Evolutionary conservation across 192 early-diverging fungal species (phyloP).

Genomic region (Gryganskiella cystojenkinii): DNA sequence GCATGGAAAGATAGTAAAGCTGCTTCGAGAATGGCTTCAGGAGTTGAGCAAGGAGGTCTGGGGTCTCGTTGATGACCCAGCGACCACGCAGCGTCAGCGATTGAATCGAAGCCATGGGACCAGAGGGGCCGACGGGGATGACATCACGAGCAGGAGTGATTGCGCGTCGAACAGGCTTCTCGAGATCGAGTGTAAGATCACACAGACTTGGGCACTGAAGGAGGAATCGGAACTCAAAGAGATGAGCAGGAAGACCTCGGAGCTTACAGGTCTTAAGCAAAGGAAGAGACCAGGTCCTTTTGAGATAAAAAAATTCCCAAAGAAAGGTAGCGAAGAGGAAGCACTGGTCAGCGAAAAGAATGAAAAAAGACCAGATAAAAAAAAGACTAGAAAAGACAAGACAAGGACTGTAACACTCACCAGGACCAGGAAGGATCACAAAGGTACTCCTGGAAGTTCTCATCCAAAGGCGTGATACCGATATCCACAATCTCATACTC

Average conservation of each 20-base stretch:
- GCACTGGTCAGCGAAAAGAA: not conserved
- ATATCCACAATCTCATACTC: constrained; percentile 1
- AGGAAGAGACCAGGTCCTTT: constrained; percentile 30
- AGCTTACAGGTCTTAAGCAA: not conserved
- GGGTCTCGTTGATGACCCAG: constrained; percentile 11
- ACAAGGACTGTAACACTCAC: constrained; percentile 1
- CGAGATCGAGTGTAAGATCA: constrained; percentile 6
- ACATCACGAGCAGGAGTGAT: constrained; percentile 1
- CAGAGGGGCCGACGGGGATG: not conserved
- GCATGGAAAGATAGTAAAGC: constrained; percentile 4
- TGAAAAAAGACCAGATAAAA: not conserved
- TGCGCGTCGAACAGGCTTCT: not conserved
- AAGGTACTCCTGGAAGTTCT: constrained; percentile 9
- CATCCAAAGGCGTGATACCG: not conserved
- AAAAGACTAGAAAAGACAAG: not conserved
- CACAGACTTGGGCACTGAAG: constrained; percentile 13
- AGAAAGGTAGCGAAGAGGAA: too few relatives aligned
- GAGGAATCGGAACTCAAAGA: constrained; percentile 16
- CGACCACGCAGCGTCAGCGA: constrained; percentile 19
- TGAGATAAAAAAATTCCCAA: not conserved
- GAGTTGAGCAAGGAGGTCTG: not conserved
- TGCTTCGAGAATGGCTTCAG: constrained; percentile 4
- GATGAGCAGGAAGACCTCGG: constrained; percentile 18
- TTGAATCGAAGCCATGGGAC: not conserved
- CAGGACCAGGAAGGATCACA: constrained; percentile 16